Conservation (phyloP, 768 basidiomycete species). For the Coprinellus micaceus region DNA sequence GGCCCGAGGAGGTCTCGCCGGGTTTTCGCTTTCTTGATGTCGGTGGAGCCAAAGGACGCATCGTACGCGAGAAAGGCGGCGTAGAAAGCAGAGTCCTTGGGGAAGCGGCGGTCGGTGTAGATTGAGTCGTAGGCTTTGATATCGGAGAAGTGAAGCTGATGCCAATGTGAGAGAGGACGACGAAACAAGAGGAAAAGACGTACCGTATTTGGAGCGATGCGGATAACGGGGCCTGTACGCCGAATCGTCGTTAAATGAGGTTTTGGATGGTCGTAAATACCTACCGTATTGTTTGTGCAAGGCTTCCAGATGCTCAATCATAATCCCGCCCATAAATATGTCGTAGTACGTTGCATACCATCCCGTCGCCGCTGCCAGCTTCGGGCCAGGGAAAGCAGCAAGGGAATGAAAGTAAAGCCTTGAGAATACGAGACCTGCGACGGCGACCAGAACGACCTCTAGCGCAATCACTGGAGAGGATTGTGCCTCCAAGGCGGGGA, state of each 20-base stretch:
- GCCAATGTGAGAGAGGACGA: not conserved
- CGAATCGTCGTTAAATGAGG: not conserved
- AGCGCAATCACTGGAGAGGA: too few species aligned
- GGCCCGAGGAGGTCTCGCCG: slow-evolving; percentile 27
- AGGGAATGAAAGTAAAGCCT: slow-evolving; percentile 26
- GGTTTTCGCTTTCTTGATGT: slow-evolving; percentile 22
- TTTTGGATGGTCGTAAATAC: not conserved
- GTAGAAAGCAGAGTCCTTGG: slow-evolving; percentile 27
- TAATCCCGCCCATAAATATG: slow-evolving; percentile 21
- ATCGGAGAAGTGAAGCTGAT: slow-evolving; percentile 35
- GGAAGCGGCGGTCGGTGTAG: slow-evolving; percentile 24
- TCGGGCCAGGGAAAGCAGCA: slow-evolving; percentile 26
- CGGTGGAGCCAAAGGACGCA: slow-evolving; percentile 25
- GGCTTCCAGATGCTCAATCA: slow-evolving; percentile 22
- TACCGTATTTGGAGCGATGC: slow-evolving; percentile 36
- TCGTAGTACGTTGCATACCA: slow-evolving; percentile 28
- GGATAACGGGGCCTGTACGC: slow-evolving; percentile 31
- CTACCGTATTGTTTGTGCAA: slow-evolving; percentile 26
- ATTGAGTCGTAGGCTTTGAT: slow-evolving; percentile 32
- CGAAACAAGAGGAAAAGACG: not conserved
- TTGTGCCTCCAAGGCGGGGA: too few species aligned
- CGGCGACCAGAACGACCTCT: too few species aligned
- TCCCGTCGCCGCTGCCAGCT: slow-evolving; percentile 22
- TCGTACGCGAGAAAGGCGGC: slow-evolving; percentile 15
- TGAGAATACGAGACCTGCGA: not conserved